phyloP scores from a whole-genome alignment of 139 green algal genomes.

The Chlorella sp. region DNA sequence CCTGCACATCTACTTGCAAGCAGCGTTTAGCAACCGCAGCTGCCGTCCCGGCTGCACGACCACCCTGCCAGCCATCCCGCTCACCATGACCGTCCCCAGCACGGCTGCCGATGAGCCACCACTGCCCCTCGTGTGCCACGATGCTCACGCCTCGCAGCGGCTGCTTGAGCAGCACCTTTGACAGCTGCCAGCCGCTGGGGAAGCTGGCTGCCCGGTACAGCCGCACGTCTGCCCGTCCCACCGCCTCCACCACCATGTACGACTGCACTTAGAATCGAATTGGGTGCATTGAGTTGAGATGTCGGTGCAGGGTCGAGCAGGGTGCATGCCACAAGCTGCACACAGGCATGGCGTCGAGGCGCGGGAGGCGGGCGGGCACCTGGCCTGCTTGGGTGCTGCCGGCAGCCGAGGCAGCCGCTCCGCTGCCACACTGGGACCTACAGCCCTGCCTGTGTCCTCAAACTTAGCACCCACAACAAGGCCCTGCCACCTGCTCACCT shows the following conservation, averaged over 20 bases:
- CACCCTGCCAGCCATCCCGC: background rate
- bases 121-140: background rate
- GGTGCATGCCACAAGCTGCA: background rate
- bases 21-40: background rate
- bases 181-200: conserved; percentile 16
- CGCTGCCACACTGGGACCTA: too few species aligned
- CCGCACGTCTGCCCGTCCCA: background rate
- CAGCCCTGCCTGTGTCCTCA: too few species aligned
- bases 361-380: background rate
- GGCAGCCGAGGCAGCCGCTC: too few species aligned
- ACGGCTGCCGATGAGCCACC: conserved; percentile 30
- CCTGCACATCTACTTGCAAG: background rate
- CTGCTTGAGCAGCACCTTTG: background rate
- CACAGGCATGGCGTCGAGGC: background rate
- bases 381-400: too few species aligned
- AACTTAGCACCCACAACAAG: background rate
- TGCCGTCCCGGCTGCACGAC: background rate
- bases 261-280: background rate
- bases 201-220: conserved; percentile 22
- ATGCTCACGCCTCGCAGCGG: conserved; percentile 5
- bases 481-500: background rate
- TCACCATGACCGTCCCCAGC: background rate
- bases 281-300: too few species aligned
- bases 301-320: background rate
- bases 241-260: conserved; percentile 29